These are phyloP conservation scores for Arthrocladium fulminans DNA, from an alignment of 2,329 filamentous ascomycete genomes.

Conservation along the genomic window DNA sequence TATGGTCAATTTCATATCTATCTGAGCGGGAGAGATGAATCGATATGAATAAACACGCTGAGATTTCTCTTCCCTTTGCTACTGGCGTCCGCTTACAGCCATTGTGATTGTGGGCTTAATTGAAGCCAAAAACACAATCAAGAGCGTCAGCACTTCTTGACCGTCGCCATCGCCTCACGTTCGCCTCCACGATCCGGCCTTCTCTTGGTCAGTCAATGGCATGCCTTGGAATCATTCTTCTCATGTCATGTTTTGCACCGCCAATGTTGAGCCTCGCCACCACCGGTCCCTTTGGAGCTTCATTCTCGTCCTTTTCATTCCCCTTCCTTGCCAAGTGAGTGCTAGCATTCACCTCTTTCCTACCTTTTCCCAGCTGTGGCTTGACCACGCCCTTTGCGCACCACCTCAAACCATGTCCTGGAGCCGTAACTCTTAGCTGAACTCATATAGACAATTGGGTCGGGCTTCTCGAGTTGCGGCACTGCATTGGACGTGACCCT, in stretches of 20 bases:
- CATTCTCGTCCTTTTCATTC: not conserved
- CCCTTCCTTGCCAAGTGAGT: not conserved
- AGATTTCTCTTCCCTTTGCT: too few species aligned
- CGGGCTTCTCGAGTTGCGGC: not conserved
- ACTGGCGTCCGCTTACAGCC: too few species aligned
- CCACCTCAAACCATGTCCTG: not conserved
- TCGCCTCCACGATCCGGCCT: not conserved
- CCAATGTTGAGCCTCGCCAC: not conserved
- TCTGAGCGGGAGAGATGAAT: too few species aligned
- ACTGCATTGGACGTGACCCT: too few species aligned
- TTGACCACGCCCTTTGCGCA: not conserved
- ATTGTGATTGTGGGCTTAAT: too few species aligned
- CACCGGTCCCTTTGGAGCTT: not conserved
- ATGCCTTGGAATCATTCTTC: not conserved
- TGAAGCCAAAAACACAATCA: too few species aligned
- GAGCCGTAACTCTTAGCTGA: not conserved
- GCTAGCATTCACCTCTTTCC: not conserved
- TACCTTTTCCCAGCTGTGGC: too few species aligned
- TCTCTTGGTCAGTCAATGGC: not conserved
- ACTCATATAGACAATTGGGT: not conserved
- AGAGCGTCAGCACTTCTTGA: not conserved
- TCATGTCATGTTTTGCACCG: conserved; percentile 3
- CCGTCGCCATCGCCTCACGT: not conserved
- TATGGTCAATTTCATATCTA: too few species aligned
- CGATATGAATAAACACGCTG: too few species aligned